Evolutionary conservation across 2,329 filamentous ascomycete genomes (phyloP).

Genomic region (Nemania abortiva): DNA sequence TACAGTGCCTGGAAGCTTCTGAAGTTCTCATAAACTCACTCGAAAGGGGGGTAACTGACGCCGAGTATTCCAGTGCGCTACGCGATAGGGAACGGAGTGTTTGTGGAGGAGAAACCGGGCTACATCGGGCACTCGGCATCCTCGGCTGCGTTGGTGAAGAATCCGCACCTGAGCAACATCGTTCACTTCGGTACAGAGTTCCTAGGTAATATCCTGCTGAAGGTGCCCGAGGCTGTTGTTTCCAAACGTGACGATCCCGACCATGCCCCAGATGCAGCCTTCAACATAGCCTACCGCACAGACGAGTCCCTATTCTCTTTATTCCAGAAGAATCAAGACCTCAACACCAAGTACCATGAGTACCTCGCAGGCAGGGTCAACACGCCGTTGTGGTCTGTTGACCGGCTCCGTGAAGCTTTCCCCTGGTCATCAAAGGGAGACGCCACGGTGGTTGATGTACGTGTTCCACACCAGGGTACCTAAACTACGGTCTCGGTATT

Average conservation of each 20-base stretch:
- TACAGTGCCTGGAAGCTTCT: too few relatives aligned
- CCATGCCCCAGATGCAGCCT: constrained; percentile 18
- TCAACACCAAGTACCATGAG: constrained; percentile 36
- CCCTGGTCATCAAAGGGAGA: constrained; percentile 37
- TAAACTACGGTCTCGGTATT: too few relatives aligned
- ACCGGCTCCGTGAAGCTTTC: constrained; percentile 37
- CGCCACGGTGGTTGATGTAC: constrained; percentile 36
- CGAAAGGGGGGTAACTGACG: too few relatives aligned
- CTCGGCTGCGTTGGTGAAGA: constrained; percentile 10
- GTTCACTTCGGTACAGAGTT: constrained; percentile 12
- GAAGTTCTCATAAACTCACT: too few relatives aligned
- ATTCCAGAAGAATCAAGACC: constrained; percentile 32
- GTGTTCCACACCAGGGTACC: too few relatives aligned
- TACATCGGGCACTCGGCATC: constrained; percentile 15
- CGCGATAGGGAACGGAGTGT: constrained; percentile 15
- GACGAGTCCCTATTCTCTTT: constrained; percentile 13
- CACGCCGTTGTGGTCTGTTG: constrained; percentile 38
- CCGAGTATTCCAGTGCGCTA: too few relatives aligned
- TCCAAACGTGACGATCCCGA: background rate
- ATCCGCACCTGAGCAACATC: constrained; percentile 1
- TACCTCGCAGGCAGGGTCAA: constrained; percentile 33
- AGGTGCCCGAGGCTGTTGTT: constrained; percentile 1
- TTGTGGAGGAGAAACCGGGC: constrained; percentile 6
- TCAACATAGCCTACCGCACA: constrained; percentile 16
- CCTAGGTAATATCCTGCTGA: constrained; percentile 6